phyloP scores from a whole-genome alignment of 2,329 filamentous ascomycete species.

The Clarireedia hainanense region DNA sequence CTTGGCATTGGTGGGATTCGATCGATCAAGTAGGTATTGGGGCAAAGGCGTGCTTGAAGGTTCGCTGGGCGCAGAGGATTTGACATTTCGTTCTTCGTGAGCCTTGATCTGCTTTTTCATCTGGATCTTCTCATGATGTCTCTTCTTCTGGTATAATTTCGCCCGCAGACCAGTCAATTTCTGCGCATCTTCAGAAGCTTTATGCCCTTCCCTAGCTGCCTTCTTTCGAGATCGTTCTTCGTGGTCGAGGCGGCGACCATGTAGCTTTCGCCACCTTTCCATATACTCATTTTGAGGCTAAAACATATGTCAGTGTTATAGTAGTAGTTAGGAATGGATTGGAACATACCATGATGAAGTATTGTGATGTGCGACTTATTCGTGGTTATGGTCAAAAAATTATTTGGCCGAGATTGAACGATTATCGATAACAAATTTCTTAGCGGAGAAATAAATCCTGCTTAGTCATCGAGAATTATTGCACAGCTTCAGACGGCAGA shows the following conservation, averaged over 20 bases:
- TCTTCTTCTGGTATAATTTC: conserved; percentile 88
- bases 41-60: conserved; percentile 77
- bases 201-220: conserved; percentile 80
- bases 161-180: conserved; percentile 85
- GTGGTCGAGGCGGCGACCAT: conserved; percentile 37
- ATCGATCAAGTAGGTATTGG: conserved; percentile 84
- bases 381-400: conserved; percentile 11
- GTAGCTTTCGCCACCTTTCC: conserved; percentile 67
- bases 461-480: conserved; percentile 6
- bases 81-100: conserved; percentile 93
- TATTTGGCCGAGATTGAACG: conserved; percentile 1
- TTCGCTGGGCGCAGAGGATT: conserved; percentile 70
- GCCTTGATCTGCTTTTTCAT: conserved; percentile 92
- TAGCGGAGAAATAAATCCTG: conserved; percentile 2
- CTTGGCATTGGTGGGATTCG: conserved; percentile 50
- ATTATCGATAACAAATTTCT: conserved; percentile 17
- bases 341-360: conserved; percentile 17
- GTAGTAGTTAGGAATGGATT: conserved; percentile 15
- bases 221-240: conserved; percentile 80
- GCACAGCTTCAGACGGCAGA: conserved; percentile 1
- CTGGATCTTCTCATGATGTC: conserved; percentile 96
- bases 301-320: background rate
- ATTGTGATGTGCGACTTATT: conserved; percentile 10
- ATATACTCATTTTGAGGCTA: conserved; percentile 80
- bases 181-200: conserved; percentile 82